Conservation (phyloP, 176 grass and related monocot species). For the Secale cereale region DNA sequence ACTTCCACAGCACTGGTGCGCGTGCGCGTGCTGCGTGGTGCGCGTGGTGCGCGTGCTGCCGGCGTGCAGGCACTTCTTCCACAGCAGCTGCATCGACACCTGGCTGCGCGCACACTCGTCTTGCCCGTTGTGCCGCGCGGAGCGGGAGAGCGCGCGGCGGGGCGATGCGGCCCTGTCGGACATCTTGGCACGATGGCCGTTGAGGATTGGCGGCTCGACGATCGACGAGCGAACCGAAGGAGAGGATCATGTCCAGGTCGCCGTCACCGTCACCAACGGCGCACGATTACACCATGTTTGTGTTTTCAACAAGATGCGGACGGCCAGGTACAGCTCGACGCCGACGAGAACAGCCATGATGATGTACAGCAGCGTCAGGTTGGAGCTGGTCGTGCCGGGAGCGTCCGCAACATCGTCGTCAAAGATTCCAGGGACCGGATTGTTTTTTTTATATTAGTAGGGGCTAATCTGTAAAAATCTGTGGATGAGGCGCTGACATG, state of each 20-base stretch:
- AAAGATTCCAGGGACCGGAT: too few species aligned
- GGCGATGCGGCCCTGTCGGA: not conserved
- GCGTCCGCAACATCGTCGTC: too few species aligned
- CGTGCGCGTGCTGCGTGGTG: too few species aligned
- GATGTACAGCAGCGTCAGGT: too few species aligned
- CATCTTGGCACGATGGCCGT: slow-evolving; percentile 26
- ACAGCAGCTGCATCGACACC: slow-evolving; percentile 39
- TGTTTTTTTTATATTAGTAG: too few species aligned
- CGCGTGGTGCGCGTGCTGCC: slow-evolving; percentile 51
- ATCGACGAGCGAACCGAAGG: slow-evolving; percentile 10
- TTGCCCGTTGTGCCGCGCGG: slow-evolving; percentile 52
- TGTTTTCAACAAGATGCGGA: too few species aligned
- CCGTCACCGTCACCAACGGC: not conserved
- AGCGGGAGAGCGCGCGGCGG: not conserved
- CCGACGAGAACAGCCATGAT: too few species aligned
- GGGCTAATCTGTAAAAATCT: too few species aligned
- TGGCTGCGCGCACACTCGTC: slow-evolving; percentile 39
- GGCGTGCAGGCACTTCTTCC: slow-evolving; percentile 56
- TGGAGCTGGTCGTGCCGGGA: too few species aligned
- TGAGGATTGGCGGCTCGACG: slow-evolving; percentile 5
- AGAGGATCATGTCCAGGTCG: not conserved
- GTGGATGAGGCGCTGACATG: too few species aligned
- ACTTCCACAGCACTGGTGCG: too few species aligned
- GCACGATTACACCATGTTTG: not conserved
- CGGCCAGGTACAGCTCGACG: too few species aligned